Base-by-base conservation (phyloP, 2,329 filamentous ascomycete species). In the Aureobasidium leucospermi region DNA sequence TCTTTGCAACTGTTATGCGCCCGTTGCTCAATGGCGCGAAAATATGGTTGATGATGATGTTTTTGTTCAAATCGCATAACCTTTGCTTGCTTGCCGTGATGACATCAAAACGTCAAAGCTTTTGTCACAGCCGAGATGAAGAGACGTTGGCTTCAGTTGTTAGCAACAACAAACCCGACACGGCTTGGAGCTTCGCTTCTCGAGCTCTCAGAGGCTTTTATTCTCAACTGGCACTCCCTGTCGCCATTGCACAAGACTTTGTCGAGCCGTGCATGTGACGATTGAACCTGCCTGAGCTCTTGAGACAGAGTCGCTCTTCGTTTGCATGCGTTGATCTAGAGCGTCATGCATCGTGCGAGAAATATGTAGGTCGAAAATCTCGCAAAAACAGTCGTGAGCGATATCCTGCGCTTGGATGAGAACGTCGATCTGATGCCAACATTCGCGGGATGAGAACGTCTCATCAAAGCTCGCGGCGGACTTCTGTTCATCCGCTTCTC, bases 71-170 rank as follows among this genome's bases (percentile, higher is more conserved):
- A 13, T 57, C 31, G 36, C 31, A 46, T 36, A 36, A 36, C 41
- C 36, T 32, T 47, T 31, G 45, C 10, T 32, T 45, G 42, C 42
- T 28, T 23, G 16, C 8, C 10, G 28, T 9, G 43, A 43, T 43
- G 51, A 55, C 52, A 46, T 47, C 43, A 47, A 23, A 58, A 58
- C 19, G 23, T 58, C 55, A 47, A 3, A 58, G 55, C 55, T 47
- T 34, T 46, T 43, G 51, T 43, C 28, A 43, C 41, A 16, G 41
- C 16, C 41, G 52, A 45, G 11, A 36, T 6, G 19, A 28, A 3
- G 15, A n/a, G 6, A 8, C 11, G 52, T 28, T 56, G 52, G 41
- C 31, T 28, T 56, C 52, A 34, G 6, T 10, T 31, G 34, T 43
- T 55, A 34, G 51, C 51, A 55, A 55, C 38, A 16, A 23, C 2